Evolutionary conservation across 306 rosid species (phyloP), one percentile per base, ranked within the genome.

Genomic region (Cotoneaster glaucophyllus): DNA sequence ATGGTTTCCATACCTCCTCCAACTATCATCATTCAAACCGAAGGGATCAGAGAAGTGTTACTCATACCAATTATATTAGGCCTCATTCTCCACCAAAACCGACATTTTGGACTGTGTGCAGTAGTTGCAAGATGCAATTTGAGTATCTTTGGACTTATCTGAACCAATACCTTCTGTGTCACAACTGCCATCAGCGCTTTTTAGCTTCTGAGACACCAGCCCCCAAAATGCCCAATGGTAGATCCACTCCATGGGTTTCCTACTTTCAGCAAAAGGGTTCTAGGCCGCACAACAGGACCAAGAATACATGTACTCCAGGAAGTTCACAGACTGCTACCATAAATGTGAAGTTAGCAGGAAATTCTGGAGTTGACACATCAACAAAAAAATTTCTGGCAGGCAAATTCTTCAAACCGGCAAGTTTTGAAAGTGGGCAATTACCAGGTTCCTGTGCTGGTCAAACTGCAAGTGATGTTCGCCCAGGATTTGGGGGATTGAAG

Each of bases 41-140:
- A 68, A 78, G 77, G 64, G 58, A 82, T 78, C 74, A 67, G 57
- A 75, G 45, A 73, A 79, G 58, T 79, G 82, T 76, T 64, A 19
- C 75, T 77, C 76, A 68, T 73, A 77, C 79, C 61, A 58, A 24
- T 70, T 78, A 86, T 54, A 53, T 76, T 68, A 56, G 82, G 24
- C 39, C 75, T 19, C 26, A 87, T 21, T 52, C 43, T 70, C 63
- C 59, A 19, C 39, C 32, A 65, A 85, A 77, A 64, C 64, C 26
- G 22, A 87, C 98, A 48, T 92, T 94, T 82, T 94, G 98, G 98
- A 92, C 96, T 17, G 18, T 50, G 12, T 94, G 98, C 72, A 59
- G 25, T 73, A 62, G 70, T 69, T 91, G 96, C 88, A 78, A 17
- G 70, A 76, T 85, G 65, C 80, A 85, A 37, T 88, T 82, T 83